A percentile compares a stretch with the other conserved stretches of the same genome.
Conservation (phyloP, 139 green algal genomes). For the Pseudopediastrum boryanum region DNA sequence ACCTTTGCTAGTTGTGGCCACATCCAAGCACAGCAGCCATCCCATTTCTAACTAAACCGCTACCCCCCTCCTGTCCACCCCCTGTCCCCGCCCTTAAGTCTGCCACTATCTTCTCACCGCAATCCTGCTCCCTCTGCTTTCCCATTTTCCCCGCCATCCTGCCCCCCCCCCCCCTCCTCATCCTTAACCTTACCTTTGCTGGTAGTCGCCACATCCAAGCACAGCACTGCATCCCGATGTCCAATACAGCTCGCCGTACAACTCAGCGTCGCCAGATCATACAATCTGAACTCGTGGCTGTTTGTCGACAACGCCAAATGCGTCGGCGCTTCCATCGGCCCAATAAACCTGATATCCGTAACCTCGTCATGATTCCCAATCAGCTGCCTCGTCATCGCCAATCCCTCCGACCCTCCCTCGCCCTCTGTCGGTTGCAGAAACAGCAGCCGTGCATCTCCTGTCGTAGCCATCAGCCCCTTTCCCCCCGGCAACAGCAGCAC, state of each 20-base stretch:
- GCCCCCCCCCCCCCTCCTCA: no score
- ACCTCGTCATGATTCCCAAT: slow-evolving; percentile 94
- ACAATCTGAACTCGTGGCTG: slow-evolving; percentile 77
- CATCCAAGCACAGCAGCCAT: no score
- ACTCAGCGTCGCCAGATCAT: slow-evolving; percentile 59
- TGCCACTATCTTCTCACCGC: no score
- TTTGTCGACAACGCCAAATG: slow-evolving; percentile 84
- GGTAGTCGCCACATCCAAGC: no score
- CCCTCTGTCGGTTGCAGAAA: slow-evolving; percentile 54
- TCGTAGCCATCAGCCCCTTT: slow-evolving; percentile 69
- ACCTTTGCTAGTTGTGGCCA: no score
- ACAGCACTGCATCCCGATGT: slow-evolving; percentile 65
- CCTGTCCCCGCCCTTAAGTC: no score
- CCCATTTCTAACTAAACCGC: no score
- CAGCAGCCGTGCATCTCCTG: slow-evolving; percentile 79
- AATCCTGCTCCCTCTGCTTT: no score
- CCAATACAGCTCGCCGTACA: slow-evolving; percentile 62
- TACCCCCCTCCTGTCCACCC: no score
- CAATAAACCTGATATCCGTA: slow-evolving; percentile 85
- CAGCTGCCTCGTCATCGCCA: slow-evolving; percentile 72
- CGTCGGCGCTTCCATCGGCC: slow-evolving; percentile 42
- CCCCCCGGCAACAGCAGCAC: slow-evolving; percentile 59
- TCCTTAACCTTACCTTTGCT: no score
- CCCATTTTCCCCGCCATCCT: no score
- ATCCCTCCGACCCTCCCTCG: not conserved